These are phyloP conservation scores for Azolla pinnata DNA, from an alignment of 75 land plant species.

Conservation along the genomic window DNA sequence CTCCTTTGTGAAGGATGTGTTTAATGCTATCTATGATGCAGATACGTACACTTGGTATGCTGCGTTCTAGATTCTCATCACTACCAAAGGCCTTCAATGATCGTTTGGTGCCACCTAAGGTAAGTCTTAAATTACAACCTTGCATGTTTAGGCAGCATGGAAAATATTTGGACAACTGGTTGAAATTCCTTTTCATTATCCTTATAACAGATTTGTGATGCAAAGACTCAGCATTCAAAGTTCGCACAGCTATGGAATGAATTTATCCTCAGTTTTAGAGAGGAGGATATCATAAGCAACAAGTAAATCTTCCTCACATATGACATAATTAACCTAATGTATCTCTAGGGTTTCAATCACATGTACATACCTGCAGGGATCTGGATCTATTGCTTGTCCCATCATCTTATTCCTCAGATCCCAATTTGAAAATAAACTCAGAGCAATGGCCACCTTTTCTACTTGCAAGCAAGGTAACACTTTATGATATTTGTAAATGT, in stretches of 20 bases:
- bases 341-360: too few species aligned
- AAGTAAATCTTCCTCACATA: slow-evolving; percentile 46
- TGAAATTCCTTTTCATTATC: too few species aligned
- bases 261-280: slow-evolving; percentile 81
- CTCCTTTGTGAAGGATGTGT: too few species aligned
- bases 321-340: too few species aligned
- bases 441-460: slow-evolving; percentile 99
- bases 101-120: slow-evolving; percentile 67
- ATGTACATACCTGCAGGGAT: slow-evolving; percentile 49
- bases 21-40: slow-evolving; percentile 16
- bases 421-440: slow-evolving; percentile 39
- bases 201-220: slow-evolving; percentile 11
- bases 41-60: slow-evolving; percentile 93
- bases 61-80: slow-evolving; percentile 87
- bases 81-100: slow-evolving; percentile 89
- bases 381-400: slow-evolving; percentile 93
- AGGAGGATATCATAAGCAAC: slow-evolving; percentile 92
- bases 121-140: too few species aligned
- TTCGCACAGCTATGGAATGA: slow-evolving; percentile 99
- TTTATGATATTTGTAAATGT: background rate
- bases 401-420: slow-evolving; percentile 84
- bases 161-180: too few species aligned
- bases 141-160: too few species aligned
- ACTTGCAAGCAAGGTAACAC: slow-evolving; percentile 91
- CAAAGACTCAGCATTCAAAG: slow-evolving; percentile 81